Percentiles rank a stretch among this genome's conserved stretches.
phyloP scores from a whole-genome alignment of 441 rosid species.

The Adansonia madagascariensis region DNA sequence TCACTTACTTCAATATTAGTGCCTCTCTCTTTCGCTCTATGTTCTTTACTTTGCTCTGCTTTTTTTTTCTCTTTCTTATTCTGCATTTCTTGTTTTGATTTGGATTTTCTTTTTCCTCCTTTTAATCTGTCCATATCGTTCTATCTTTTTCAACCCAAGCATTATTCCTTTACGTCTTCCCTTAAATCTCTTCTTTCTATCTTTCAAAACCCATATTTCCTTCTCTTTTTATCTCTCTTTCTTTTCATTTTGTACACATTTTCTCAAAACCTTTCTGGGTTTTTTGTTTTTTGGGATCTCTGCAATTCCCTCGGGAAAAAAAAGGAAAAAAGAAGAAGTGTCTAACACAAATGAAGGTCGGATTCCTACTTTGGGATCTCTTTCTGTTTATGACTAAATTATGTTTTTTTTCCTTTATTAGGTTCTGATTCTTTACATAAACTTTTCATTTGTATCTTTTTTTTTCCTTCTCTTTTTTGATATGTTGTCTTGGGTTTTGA shows the following conservation, averaged over 20 bases:
- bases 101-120: conserved; percentile 30
- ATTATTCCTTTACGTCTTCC: conserved; percentile 39
- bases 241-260: conserved; percentile 10
- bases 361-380: conserved; percentile 33
- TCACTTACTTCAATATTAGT: conserved; percentile 25
- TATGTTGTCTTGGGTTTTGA: not conserved
- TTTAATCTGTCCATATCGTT: conserved; percentile 19
- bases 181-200: not conserved
- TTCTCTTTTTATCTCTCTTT: conserved; percentile 8
- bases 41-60: conserved; percentile 16
- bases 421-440: conserved; percentile 21
- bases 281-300: conserved; percentile 28
- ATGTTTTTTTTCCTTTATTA: conserved; percentile 16
- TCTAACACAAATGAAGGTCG: conserved; percentile 55
- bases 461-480: not conserved
- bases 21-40: not conserved
- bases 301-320: conserved; percentile 26
- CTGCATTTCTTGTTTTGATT: conserved; percentile 62
- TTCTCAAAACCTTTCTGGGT: conserved; percentile 31
- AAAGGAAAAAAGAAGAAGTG: not conserved
- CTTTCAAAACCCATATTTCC: not conserved
- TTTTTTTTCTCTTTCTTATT: conserved; percentile 54
- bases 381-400: not conserved
- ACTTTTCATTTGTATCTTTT: not conserved
- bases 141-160: conserved; percentile 34